phyloP scores from a whole-genome alignment of 2,329 filamentous ascomycete species.

The Claviceps humidiphila region DNA sequence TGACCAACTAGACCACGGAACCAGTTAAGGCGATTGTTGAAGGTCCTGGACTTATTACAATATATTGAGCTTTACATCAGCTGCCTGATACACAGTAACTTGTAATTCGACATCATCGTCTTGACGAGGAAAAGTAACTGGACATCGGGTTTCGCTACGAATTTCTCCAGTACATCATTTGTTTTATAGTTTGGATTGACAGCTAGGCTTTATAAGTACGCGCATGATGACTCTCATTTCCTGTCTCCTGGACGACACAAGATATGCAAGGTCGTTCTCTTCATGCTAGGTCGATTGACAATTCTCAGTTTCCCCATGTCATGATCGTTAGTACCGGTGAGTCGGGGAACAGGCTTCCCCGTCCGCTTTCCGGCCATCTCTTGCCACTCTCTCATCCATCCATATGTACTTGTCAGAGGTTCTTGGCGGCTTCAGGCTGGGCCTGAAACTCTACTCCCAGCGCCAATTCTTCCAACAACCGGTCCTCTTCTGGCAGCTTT shows the following conservation, averaged over 20 bases:
- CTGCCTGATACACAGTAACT: too few relatives aligned
- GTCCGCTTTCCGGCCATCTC: conserved; percentile 27
- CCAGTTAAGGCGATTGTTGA: conserved; percentile 3
- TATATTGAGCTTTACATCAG: fast-evolving
- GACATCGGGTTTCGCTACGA: too few relatives aligned
- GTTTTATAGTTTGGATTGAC: background rate
- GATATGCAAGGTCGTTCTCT: background rate
- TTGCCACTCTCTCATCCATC: conserved; percentile 43
- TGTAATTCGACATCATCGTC: too few relatives aligned
- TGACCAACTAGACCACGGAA: conserved; percentile 28
- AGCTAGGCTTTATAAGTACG: background rate
- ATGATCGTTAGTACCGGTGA: conserved; percentile 17
- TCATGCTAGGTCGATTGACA: background rate
- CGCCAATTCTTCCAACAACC: conserved; percentile 49
- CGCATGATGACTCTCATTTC: background rate
- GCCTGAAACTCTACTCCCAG: conserved; percentile 48
- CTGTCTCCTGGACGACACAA: background rate
- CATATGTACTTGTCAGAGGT: conserved; percentile 38
- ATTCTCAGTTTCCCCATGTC: background rate
- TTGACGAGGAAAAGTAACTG: too few relatives aligned
- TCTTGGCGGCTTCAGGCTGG: conserved; percentile 44
- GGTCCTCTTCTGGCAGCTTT: conserved; percentile 43
- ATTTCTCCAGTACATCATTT: background rate
- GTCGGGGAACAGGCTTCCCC: conserved; percentile 16
- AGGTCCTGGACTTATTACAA: background rate